Evolutionary conservation across 768 basidiomycete genomes (phyloP).

Genomic region (Russula foetens): DNA sequence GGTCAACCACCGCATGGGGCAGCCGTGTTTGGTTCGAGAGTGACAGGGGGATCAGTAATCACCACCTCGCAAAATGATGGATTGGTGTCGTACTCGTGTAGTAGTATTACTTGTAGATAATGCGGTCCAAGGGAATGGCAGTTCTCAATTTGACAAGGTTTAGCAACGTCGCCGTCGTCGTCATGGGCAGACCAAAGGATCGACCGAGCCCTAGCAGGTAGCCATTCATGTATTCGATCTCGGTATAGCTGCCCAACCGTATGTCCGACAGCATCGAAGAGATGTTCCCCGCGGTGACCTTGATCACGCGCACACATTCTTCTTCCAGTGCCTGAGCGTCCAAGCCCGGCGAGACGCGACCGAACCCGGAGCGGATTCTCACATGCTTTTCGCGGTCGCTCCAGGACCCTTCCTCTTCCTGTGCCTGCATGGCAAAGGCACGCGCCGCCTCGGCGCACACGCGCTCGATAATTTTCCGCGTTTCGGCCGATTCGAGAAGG

Average conservation of each 20-base stretch:
- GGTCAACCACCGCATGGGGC: no score
- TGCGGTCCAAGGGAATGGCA: slow-evolving; percentile 46
- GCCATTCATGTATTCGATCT: slow-evolving; percentile 79
- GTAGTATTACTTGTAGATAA: slow-evolving; percentile 16
- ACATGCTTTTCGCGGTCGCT: slow-evolving; percentile 19
- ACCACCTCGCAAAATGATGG: no score
- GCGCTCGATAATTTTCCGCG: slow-evolving; percentile 37
- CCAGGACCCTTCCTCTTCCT: slow-evolving; percentile 30
- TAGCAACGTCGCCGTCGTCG: slow-evolving; percentile 45
- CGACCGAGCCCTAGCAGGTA: slow-evolving; percentile 61
- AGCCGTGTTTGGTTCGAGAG: no score
- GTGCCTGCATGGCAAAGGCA: slow-evolving; percentile 48
- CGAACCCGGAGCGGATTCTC: slow-evolving; percentile 23
- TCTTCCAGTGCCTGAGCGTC: slow-evolving; percentile 37
- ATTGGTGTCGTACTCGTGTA: neutral
- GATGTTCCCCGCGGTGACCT: slow-evolving; percentile 53
- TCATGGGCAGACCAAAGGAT: slow-evolving; percentile 48
- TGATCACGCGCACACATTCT: slow-evolving; percentile 52
- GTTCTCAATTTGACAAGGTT: slow-evolving; percentile 54
- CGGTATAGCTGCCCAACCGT: slow-evolving; percentile 51
- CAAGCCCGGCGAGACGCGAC: slow-evolving; percentile 41
- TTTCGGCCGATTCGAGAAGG: slow-evolving; percentile 41
- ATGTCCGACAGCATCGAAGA: slow-evolving; percentile 81
- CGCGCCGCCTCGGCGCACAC: slow-evolving; percentile 67
- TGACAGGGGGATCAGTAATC: no score